Evolutionary conservation across 164 flowering plant species (phyloP).

Genomic region (Vitis vinifera): DNA sequence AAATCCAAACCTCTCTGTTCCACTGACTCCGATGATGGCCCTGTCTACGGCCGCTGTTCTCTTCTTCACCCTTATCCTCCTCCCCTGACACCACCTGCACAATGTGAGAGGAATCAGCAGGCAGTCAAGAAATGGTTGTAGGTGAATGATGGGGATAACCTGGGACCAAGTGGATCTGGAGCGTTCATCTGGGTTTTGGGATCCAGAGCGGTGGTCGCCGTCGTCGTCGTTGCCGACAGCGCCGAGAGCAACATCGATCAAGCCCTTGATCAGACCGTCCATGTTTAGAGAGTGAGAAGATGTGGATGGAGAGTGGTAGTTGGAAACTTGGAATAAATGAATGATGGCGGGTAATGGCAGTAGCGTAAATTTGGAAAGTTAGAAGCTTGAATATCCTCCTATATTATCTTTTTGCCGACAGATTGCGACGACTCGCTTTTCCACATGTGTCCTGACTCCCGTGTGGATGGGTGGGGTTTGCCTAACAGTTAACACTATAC

Average conservation of each 20-base stretch:
- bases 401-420: slow-evolving; percentile 6
- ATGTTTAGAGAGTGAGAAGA: slow-evolving; percentile 23
- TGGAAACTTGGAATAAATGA: background rate
- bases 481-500: too few species aligned
- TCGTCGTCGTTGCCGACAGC: slow-evolving; percentile 19
- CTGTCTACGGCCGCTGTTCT: slow-evolving; percentile 2
- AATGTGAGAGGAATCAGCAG: slow-evolving; percentile 1
- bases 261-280: slow-evolving; percentile 86
- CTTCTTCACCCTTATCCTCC: slow-evolving; percentile 35
- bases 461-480: too few species aligned
- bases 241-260: slow-evolving; percentile 67
- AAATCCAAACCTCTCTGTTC: slow-evolving; percentile 17
- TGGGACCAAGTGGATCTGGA: slow-evolving; percentile 90
- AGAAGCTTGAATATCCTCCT: background rate
- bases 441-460: too few species aligned
- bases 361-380: background rate
- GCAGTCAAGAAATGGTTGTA: too few species aligned
- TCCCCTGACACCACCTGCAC: slow-evolving; percentile 65
- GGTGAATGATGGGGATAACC: slow-evolving; percentile 27
- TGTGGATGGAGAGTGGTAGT: background rate
- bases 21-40: slow-evolving; percentile 15
- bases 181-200: slow-evolving; percentile 46
- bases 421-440: too few species aligned
- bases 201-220: slow-evolving; percentile 11
- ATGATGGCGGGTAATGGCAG: slow-evolving; percentile 25